These are phyloP conservation scores for Discostella pseudostelligera DNA, from an alignment of 108 stramenopile genomes.

Conservation along the genomic window DNA sequence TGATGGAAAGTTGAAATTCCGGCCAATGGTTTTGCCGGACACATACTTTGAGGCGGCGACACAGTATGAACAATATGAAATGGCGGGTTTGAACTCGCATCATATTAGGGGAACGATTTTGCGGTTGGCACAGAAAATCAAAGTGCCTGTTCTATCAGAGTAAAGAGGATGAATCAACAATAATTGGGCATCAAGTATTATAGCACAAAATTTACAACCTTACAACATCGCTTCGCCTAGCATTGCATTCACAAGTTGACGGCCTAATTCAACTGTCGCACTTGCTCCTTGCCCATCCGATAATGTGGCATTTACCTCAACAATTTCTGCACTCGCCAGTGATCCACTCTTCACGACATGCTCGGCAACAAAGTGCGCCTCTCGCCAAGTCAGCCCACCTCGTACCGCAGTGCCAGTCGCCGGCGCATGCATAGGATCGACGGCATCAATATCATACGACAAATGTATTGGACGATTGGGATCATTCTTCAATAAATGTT, in stretches of 20 bases:
- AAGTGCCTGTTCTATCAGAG: slow-evolving; percentile 61
- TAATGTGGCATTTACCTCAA: slow-evolving; percentile 94
- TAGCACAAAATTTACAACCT: neutral
- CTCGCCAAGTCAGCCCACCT: slow-evolving; percentile 97
- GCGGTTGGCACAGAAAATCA: slow-evolving; percentile 62
- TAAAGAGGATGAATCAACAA: neutral
- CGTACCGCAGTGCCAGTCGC: slow-evolving; percentile 97
- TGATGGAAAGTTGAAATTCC: slow-evolving; percentile 87
- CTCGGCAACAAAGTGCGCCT: slow-evolving; percentile 97
- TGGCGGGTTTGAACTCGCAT: slow-evolving; percentile 89
- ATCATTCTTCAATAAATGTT: slow-evolving; percentile 75
- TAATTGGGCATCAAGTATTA: neutral
- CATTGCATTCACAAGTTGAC: slow-evolving; percentile 65
- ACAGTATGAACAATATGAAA: slow-evolving; percentile 96
- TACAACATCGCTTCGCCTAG: slow-evolving; percentile 40
- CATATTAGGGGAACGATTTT: slow-evolving; percentile 90
- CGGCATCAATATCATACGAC: slow-evolving; percentile 97
- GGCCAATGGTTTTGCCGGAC: slow-evolving; percentile 97
- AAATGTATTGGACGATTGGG: slow-evolving; percentile 82
- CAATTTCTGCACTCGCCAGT: slow-evolving; percentile 95
- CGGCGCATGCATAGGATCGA: slow-evolving; percentile 96
- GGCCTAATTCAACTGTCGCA: slow-evolving; percentile 83
- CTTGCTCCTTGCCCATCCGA: slow-evolving; percentile 72
- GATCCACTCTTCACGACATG: slow-evolving; percentile 83
- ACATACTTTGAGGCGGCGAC: slow-evolving; percentile 93